Base-by-base conservation (phyloP, 1,284 basidiomycete species). In the Testicularia cyperi region DNA sequence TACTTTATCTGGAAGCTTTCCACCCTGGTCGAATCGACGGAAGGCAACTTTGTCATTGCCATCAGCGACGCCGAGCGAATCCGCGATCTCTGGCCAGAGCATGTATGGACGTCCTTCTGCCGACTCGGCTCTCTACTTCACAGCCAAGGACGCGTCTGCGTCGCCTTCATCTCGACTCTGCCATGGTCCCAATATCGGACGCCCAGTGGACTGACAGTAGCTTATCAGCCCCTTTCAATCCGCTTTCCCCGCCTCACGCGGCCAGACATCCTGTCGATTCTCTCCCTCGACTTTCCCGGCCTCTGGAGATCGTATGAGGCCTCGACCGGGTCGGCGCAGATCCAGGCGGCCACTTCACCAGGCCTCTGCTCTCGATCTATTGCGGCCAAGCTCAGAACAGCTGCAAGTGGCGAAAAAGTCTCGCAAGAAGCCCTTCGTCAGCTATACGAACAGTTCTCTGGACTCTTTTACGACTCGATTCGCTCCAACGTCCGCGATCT, bases 61-160 rank as follows among this genome's bases (percentile, higher is more conserved):
- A 46, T 74, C 36, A 46, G 68, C 14, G 55, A 68, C 26, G 63
- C 72, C 0, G 66, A 71, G 23, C 45, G 72, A 2, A 66, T 65
- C 21, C 52, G 72, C 16, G 72, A 72, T 31, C 31, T 72, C 1
- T 74, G 71, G 71, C 69, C 69, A 4, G 69, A 72, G 36, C 45
- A 55, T n/a, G 41, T 73, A 18, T 69, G 60, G 55, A 58, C 66
- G 5, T 46, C 57, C 10, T 51, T 71, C 22, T 65, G 56, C 21
- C 45, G 63, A 5, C 58, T 74, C 3, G 46, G 65, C 4, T 34
- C 56, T 6, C 46, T 54, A 6, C 31, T 43, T 0, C 36, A 34
- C n/a, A 55, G 26, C 9, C 56, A 54, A 2, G 72, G 72, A 2
- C 30, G 49, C 3, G 37, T 74, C 15, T 38, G 30, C 9, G 44